Base-by-base conservation (phyloP, 1,284 basidiomycete genomes). In the Blastosporella zonata region DNA sequence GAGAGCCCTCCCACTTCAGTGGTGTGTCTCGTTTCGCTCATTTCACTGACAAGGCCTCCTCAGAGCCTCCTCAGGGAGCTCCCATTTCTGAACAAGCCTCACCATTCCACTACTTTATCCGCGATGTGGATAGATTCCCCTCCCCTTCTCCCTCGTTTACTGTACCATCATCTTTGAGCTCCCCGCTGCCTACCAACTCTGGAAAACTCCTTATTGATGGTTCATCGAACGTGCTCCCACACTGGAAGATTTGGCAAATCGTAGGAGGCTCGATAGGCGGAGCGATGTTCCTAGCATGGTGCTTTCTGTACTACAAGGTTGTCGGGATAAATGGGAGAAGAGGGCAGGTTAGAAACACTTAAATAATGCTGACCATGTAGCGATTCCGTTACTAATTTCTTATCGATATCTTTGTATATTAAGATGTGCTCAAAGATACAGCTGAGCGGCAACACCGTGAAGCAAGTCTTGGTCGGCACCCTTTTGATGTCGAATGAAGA, bases 241-340 rank as follows among this genome's bases (percentile, higher is more conserved):
- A 45, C 21, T 9, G 34, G n/a, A 31, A 22, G 21, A 41, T 46
- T 15, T 27, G 39, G 17, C 27, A 46, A 10, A 50, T 55, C 20
- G 34, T 55, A 17, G 50, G 50, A 34, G 54, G 54, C 20, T 47
- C 47, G 4, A 29, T 55, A 40, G 48, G 51, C 25, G 54, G 45
- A 3, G 45, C 45, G 15, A 8, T 46, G 2, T 36, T 52, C 23
- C 36, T 55, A 34, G 38, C 29, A 21, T 20, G 28, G 27, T 17
- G n/a, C 38, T 12, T 7, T 53, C 23, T 28, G 43, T 6, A 18
- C 40, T 55, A 17, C 45, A 50, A 27, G 15, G 21, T 21, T 43
- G 51, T 41, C 35, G 17, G n/a, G n/a, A n/a, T 10, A 50, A 47
- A 25, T 40, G 41, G 10, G 31, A 38, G 20, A 28, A 41, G 25